Evolutionary conservation across 2,329 filamentous ascomycete species (phyloP).

Genomic region (Tetracladium maxilliforme): DNA sequence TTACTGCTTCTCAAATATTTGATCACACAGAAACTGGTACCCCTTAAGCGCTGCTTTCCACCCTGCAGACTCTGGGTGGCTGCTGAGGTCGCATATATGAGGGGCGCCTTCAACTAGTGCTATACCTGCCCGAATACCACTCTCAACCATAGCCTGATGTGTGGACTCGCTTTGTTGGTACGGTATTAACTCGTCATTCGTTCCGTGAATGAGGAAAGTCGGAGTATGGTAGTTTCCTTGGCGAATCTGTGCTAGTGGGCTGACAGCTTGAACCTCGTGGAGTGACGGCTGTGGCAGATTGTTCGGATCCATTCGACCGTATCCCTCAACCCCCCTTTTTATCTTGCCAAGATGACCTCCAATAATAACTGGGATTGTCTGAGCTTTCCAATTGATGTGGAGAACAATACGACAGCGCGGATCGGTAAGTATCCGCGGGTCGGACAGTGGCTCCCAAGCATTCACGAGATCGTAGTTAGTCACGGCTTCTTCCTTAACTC

Average conservation of each 20-base stretch:
- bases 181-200: slow-evolving; percentile 13
- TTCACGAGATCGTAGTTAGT: slow-evolving; percentile 6
- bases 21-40: slow-evolving; percentile 4
- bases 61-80: slow-evolving; percentile 2
- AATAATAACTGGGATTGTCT: slow-evolving; percentile 20
- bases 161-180: slow-evolving; percentile 10
- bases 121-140: slow-evolving; percentile 4
- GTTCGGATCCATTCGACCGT: slow-evolving; percentile 3
- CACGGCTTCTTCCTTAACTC: slow-evolving; percentile 11
- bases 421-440: slow-evolving; percentile 13
- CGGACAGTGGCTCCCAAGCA: slow-evolving; percentile 4
- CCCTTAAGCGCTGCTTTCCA: slow-evolving; percentile 4
- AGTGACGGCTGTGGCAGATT: slow-evolving; percentile 4
- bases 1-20: no score
- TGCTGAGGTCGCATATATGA: slow-evolving; percentile 5
- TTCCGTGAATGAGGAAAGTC: slow-evolving; percentile 15
- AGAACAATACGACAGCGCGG: slow-evolving; percentile 20
- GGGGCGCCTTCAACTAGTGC: slow-evolving; percentile 4
- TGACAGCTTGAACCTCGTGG: slow-evolving; percentile 8
- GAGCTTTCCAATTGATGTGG: slow-evolving; percentile 25
- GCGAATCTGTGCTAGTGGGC: slow-evolving; percentile 11
- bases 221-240: slow-evolving; percentile 11
- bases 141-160: slow-evolving; percentile 6
- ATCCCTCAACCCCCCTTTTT: slow-evolving; percentile 1
- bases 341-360: slow-evolving; percentile 10